These are phyloP conservation scores for Corylus americana DNA, from an alignment of 306 rosid species.

Conservation along the genomic window DNA sequence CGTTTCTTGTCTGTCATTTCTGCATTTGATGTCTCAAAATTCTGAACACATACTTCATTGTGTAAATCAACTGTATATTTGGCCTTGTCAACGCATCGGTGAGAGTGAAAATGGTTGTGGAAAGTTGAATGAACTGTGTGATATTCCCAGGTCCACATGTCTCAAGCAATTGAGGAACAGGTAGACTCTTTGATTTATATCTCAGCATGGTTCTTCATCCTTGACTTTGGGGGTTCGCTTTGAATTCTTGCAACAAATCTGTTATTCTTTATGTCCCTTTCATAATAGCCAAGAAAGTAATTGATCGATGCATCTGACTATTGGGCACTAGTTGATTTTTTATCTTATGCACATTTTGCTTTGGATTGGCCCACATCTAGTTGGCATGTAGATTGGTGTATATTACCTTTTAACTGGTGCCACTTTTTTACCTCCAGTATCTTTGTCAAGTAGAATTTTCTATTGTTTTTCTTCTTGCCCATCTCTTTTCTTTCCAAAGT, in stretches of 20 bases:
- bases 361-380: not conserved
- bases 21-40: not conserved
- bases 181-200: not conserved
- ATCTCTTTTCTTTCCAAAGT: not conserved
- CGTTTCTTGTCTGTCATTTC: not conserved
- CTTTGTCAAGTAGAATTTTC: not conserved
- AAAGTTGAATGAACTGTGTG: not conserved
- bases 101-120: not conserved
- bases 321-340: not conserved
- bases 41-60: not conserved
- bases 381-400: not conserved
- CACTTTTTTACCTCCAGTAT: not conserved
- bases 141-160: not conserved
- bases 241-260: not conserved
- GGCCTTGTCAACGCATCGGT: not conserved
- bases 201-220: slow-evolving; percentile 2
- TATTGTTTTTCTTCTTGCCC: not conserved
- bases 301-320: slow-evolving; percentile 9
- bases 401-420: not conserved
- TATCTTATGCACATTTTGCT: not conserved
- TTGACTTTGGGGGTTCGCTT: not conserved
- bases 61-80: not conserved
- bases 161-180: not conserved
- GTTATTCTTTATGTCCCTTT: not conserved
- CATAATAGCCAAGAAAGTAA: not conserved